Evolutionary conservation across 345 rosid genomes (phyloP).

Genomic region (Dimocarpus longan): DNA sequence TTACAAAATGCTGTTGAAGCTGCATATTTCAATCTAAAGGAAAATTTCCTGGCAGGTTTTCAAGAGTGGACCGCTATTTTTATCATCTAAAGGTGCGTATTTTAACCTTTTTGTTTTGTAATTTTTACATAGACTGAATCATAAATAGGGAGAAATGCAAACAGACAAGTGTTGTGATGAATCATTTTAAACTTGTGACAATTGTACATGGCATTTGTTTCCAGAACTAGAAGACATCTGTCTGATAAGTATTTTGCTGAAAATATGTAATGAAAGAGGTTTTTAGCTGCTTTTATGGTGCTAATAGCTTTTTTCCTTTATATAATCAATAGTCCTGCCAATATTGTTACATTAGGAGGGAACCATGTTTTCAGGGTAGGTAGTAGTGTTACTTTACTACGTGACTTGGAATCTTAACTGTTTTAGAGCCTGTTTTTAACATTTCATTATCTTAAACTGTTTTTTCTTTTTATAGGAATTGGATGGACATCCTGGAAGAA

Average conservation of each 20-base stretch:
- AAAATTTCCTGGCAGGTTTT: slow-evolving; percentile 57
- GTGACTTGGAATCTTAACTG: neutral
- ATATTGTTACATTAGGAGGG: neutral
- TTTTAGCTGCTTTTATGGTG: neutral
- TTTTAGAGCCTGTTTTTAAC: neutral
- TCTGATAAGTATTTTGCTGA: neutral
- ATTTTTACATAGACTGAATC: neutral
- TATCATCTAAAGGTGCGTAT: slow-evolving; percentile 78
- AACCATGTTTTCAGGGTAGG: neutral
- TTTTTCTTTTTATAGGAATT: slow-evolving; percentile 44
- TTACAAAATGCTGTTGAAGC: slow-evolving; percentile 1
- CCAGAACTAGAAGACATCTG: neutral
- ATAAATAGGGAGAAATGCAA: neutral
- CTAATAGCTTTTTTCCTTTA: neutral
- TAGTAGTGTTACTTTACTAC: neutral
- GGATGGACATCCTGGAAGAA: slow-evolving; percentile 92
- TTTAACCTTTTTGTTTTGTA: slow-evolving; percentile 15
- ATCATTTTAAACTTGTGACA: neutral
- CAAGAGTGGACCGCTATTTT: slow-evolving; percentile 80
- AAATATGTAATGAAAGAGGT: slow-evolving; percentile 3
- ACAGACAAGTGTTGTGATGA: neutral
- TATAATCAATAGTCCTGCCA: neutral
- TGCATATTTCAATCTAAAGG: neutral
- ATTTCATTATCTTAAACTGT: neutral
- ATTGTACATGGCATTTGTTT: neutral